Percentiles rank a stretch among this genome's conserved stretches.
Conservation (phyloP, 768 basidiomycete genomes). For the Hortiboletus flavorubellus region DNA sequence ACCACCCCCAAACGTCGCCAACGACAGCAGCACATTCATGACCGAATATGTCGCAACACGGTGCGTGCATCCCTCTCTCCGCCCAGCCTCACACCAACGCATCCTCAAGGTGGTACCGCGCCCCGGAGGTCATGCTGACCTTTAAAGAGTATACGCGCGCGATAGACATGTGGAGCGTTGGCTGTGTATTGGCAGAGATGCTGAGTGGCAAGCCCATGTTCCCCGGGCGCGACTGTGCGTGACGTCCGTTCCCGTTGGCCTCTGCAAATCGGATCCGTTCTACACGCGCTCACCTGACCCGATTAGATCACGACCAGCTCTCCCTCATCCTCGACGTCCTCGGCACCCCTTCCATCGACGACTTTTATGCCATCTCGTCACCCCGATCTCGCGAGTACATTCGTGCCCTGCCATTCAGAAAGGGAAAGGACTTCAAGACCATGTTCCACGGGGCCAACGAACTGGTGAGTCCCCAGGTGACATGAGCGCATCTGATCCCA, state of each 20-base stretch:
- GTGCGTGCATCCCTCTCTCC: constrained; percentile 32
- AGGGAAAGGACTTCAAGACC: constrained; percentile 63
- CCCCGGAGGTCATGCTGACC: constrained; percentile 97
- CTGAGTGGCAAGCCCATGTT: constrained; percentile 88
- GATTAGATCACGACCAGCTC: constrained; percentile 82
- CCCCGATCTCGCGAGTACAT: constrained; percentile 80
- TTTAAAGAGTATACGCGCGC: constrained; percentile 94
- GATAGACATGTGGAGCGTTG: constrained; percentile 86
- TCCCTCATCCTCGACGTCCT: constrained; percentile 93
- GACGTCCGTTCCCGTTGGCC: background rate
- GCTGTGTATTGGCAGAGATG: constrained; percentile 90
- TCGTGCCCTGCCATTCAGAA: constrained; percentile 83
- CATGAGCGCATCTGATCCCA: background rate
- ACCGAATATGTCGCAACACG: constrained; percentile 96
- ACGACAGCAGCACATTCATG: constrained; percentile 79
- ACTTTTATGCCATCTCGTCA: constrained; percentile 91
- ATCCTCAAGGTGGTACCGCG: constrained; percentile 81
- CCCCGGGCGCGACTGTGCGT: constrained; percentile 86
- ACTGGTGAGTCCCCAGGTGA: constrained; percentile 36
- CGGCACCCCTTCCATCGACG: constrained; percentile 86
- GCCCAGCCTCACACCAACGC: background rate
- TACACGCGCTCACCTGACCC: no score
- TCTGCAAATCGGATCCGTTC: no score
- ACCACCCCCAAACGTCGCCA: constrained; percentile 67
- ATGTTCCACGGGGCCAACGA: constrained; percentile 77